A percentile compares a stretch with the other conserved stretches of the same genome.
phyloP scores from a whole-genome alignment of 805 yeast genomes.

The Wickerhamiella brachini region DNA sequence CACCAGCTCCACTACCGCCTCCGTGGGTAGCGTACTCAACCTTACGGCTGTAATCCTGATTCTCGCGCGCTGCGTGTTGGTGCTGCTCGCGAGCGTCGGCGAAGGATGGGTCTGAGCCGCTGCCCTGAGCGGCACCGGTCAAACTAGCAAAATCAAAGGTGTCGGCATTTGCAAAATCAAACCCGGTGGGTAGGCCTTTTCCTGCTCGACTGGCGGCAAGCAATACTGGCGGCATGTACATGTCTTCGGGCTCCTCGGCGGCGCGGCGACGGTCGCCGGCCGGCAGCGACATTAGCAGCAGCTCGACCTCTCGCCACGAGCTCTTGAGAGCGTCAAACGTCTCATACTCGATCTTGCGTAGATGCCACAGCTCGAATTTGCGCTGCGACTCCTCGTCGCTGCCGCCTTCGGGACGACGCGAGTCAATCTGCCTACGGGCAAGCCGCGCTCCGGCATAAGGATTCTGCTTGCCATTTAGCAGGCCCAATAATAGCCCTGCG shows the following conservation, averaged over 20 bases:
- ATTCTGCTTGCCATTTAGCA: background rate
- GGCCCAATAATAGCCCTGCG: background rate
- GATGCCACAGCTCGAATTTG: conserved; percentile 2
- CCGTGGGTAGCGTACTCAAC: conserved; percentile 1
- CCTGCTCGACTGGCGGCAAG: background rate
- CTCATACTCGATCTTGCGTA: conserved; percentile 6
- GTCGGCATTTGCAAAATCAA: background rate
- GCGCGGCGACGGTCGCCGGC: background rate
- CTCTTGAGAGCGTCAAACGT: conserved; percentile 1
- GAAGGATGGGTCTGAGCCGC: background rate
- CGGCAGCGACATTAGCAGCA: conserved; percentile 4
- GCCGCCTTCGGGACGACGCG: background rate
- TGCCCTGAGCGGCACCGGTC: background rate
- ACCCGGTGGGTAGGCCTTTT: background rate
- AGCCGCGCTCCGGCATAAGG: background rate
- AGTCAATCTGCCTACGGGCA: background rate
- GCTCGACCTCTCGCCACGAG: conserved; percentile 6
- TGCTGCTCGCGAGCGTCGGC: background rate
- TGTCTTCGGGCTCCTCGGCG: background rate
- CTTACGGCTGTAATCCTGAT: background rate
- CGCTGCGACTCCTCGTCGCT: conserved; percentile 2
- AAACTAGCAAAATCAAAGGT: background rate
- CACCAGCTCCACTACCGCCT: background rate
- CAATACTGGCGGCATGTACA: conserved; percentile 5
- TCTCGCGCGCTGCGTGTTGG: background rate